phyloP scores from a whole-genome alignment of 1,284 basidiomycete genomes.

The Austroboletus olivaceoglutinosus region DNA sequence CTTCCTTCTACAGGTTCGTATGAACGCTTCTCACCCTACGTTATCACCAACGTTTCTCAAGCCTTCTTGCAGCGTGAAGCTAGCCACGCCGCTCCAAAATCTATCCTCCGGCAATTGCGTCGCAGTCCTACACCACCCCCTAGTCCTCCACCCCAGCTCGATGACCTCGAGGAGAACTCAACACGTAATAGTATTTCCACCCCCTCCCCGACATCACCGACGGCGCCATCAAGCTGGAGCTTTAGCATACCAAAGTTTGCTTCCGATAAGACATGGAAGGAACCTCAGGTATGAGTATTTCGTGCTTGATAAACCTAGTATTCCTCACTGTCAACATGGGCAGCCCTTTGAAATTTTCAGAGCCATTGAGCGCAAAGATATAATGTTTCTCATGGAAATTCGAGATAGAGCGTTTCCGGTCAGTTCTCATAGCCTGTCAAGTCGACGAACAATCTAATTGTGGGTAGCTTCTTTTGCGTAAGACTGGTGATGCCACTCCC shows the following conservation, averaged over 20 bases:
- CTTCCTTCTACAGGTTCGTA: slow-evolving; percentile 61
- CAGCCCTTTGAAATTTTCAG: slow-evolving; percentile 74
- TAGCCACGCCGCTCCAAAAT: slow-evolving; percentile 49
- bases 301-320: not conserved
- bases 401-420: slow-evolving; percentile 77
- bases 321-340: not conserved
- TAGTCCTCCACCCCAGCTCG: slow-evolving; percentile 15
- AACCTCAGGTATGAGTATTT: slow-evolving; percentile 52
- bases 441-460: slow-evolving; percentile 5
- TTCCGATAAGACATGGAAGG: slow-evolving; percentile 44
- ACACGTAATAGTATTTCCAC: slow-evolving; percentile 27
- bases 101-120: slow-evolving; percentile 47
- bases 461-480: slow-evolving; percentile 63
- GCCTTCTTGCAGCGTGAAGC: slow-evolving; percentile 71
- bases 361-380: slow-evolving; percentile 70
- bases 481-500: slow-evolving; percentile 71
- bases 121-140: slow-evolving; percentile 40
- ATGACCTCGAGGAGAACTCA: slow-evolving; percentile 17
- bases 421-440: slow-evolving; percentile 10
- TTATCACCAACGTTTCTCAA: slow-evolving; percentile 35
- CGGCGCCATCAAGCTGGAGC: slow-evolving; percentile 25
- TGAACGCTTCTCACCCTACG: slow-evolving; percentile 4
- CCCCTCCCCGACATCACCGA: slow-evolving; percentile 33
- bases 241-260: slow-evolving; percentile 16
- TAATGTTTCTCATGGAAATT: slow-evolving; percentile 76